Percentiles rank a stretch among this genome's conserved stretches.
phyloP scores from a whole-genome alignment of 768 basidiomycete genomes.

The Trametes meyenii region DNA sequence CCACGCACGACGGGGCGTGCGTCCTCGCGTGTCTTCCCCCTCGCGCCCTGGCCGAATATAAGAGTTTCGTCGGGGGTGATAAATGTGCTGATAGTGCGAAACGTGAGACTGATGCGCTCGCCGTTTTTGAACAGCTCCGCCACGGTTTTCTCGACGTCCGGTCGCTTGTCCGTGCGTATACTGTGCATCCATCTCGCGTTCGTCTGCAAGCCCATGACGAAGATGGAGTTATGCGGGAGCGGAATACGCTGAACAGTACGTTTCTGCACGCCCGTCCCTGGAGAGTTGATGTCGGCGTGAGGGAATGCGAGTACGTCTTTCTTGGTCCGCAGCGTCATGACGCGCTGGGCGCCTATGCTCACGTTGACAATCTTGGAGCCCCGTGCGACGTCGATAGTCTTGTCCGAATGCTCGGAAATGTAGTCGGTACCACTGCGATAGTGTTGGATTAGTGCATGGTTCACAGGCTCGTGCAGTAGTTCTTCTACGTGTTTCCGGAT shows the following conservation, averaged over 20 bases:
- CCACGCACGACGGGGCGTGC: conserved; percentile 60
- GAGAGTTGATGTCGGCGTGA: neutral
- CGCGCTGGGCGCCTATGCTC: conserved; percentile 75
- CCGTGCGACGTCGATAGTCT: conserved; percentile 79
- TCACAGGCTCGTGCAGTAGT: conserved; percentile 65
- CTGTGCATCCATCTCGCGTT: conserved; percentile 78
- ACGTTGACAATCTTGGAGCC: conserved; percentile 81
- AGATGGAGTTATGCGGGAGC: conserved; percentile 82
- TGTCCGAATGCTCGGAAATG: conserved; percentile 87
- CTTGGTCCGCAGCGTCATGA: conserved; percentile 75
- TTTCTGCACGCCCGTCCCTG: neutral
- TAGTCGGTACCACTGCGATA: conserved; percentile 81
- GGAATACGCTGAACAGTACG: conserved; percentile 58
- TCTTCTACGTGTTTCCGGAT: conserved; percentile 68
- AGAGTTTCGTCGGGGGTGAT: conserved; percentile 49
- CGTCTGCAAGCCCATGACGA: conserved; percentile 74
- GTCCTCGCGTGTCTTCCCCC: conserved; percentile 56
- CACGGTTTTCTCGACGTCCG: conserved; percentile 49
- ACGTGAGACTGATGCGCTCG: conserved; percentile 78
- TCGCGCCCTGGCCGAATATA: conserved; percentile 79
- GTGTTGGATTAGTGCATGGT: conserved; percentile 82
- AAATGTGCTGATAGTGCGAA: conserved; percentile 79
- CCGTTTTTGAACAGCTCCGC: conserved; percentile 60
- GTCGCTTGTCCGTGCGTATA: conserved; percentile 77
- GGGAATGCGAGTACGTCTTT: conserved; percentile 40